Conservation (phyloP, 805 yeast genomes). For the Saturnispora besseyi region DNA sequence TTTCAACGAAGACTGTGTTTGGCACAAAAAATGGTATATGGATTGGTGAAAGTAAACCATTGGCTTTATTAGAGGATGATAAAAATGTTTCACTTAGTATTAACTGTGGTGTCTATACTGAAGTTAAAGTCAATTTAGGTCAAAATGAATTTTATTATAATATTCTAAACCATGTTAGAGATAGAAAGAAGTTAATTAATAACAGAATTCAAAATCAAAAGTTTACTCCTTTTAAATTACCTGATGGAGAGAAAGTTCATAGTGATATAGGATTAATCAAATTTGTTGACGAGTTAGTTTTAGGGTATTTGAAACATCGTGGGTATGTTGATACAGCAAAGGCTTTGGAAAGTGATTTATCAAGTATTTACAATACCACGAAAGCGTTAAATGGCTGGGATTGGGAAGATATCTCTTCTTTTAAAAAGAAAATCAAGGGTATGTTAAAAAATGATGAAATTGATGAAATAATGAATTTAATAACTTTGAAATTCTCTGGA, state of each 20-base stretch:
- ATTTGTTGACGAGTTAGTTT: constrained; percentile 18
- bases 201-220: constrained; percentile 14
- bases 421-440: constrained; percentile 36
- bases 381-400: constrained; percentile 24
- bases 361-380: constrained; percentile 1
- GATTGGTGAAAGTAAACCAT: constrained; percentile 38
- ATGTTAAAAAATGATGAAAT: constrained; percentile 36
- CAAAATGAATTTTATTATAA: constrained; percentile 37
- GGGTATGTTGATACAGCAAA: constrained; percentile 49
- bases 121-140: constrained; percentile 46
- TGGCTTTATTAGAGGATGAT: constrained; percentile 2
- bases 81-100: not conserved
- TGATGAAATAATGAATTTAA: constrained; percentile 32
- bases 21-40: constrained; percentile 74
- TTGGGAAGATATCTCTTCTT: constrained; percentile 1
- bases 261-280: constrained; percentile 16
- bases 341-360: constrained; percentile 41
- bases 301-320: constrained; percentile 46
- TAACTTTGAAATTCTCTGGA: constrained; percentile 32
- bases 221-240: constrained; percentile 6
- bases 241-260: constrained; percentile 8
- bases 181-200: constrained; percentile 26
- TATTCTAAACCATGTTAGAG: constrained; percentile 37
- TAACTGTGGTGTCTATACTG: constrained; percentile 22
- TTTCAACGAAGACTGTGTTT: constrained; percentile 51